Conservation (phyloP, 306 rosid species). For the Acacia crassicarpa region DNA sequence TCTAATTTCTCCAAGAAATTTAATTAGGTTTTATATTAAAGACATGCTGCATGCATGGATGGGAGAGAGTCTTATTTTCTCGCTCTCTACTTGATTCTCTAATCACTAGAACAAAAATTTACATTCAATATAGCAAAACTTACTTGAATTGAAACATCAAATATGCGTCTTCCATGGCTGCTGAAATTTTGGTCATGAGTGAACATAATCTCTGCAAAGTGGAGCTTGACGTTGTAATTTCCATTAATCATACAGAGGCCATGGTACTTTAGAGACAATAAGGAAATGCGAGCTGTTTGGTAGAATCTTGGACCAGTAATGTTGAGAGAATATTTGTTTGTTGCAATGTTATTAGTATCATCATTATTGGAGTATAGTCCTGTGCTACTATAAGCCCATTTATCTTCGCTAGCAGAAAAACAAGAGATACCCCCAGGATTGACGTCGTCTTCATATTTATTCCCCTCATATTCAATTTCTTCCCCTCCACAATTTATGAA, state of each 20-base stretch:
- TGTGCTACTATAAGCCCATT: conserved; percentile 74
- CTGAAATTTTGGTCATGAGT: conserved; percentile 37
- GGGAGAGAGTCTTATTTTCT: not conserved
- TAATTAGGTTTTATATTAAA: no score
- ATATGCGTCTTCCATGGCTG: conserved; percentile 58
- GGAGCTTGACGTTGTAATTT: conserved; percentile 65
- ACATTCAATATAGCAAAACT: not conserved
- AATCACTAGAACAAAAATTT: not conserved
- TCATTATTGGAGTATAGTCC: conserved; percentile 31
- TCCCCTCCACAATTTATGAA: conserved; percentile 45
- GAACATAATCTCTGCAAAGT: conserved; percentile 72
- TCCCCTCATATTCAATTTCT: conserved; percentile 15
- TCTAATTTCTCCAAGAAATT: no score
- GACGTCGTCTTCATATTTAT: conserved; percentile 48
- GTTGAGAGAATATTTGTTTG: not conserved
- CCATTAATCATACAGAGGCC: conserved; percentile 68
- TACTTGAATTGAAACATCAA: conserved; percentile 77
- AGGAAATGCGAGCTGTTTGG: not conserved
- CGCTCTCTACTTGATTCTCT: no score
- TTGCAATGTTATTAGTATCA: not conserved
- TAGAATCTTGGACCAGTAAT: not conserved
- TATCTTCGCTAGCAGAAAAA: not conserved
- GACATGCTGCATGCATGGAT: no score
- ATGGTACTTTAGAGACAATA: conserved; percentile 59
- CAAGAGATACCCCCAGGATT: conserved; percentile 35